Evolutionary conservation across 1,284 basidiomycete genomes (phyloP), one percentile per base, ranked within the genome.

Genomic region (Irpex sp.): DNA sequence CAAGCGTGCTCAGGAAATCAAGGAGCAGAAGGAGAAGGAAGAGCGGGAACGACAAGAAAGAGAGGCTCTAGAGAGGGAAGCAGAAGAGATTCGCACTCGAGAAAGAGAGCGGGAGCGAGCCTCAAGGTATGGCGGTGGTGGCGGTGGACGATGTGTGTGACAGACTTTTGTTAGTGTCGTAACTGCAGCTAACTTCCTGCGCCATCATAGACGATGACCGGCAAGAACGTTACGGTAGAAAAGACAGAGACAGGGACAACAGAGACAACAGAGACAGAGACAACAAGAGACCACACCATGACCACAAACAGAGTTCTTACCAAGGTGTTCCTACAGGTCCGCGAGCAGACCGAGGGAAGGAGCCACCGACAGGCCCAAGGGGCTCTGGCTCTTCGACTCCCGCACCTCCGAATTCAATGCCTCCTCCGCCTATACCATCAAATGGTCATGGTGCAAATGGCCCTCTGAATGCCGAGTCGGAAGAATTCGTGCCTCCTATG

Each of bases 1-100:
- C 44, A 91, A 93, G 71, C 88, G 94, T n/a, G 83, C 86, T 59
- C 84, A 87, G 66, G 94, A 93, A 74, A 89, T 94, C 62, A 83
- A 79, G 62, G 87, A 85, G 57, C 84, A 91, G 71, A 87, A 82
- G 66, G 85, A 85, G 64, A 84, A 79, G 60, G 84, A 87, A 36
- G 87, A 92, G 55, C 76, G 79, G 4, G 65, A 85, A 1, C 82
- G 79, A 63, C 73, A 76, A 59, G 87, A 91, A 65, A 79, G 92
- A 48, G 86, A 91, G 62, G 74, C 72, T 6, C 79, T 97, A 7
- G 94, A 98, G 74, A 77, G 81, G 15, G 86, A 90, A 51, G 93
- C 92, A 8, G 89, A 91, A 26, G 84, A 85, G 59, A 76, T 94
- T 59, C 79, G 89, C 57, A 71, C 78, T 61, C 75, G 74, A 68